Evolutionary conservation across 257 asterid genomes (phyloP), one percentile per base, ranked within the genome.

Genomic region (Plectranthus barbatus): DNA sequence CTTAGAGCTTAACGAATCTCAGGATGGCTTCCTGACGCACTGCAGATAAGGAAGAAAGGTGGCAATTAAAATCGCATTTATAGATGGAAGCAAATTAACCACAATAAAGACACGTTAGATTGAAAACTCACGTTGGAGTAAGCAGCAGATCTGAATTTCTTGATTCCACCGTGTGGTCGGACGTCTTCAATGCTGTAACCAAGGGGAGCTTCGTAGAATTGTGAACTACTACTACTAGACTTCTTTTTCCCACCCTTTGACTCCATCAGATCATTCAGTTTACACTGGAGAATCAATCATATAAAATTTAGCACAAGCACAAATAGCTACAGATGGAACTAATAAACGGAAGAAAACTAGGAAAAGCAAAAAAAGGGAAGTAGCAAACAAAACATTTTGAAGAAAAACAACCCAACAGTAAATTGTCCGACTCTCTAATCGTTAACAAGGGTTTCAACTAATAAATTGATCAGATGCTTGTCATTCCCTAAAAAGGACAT

Each of bases 131-230:
- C 96, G 95, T 86, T 86, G 68, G 87, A 89, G 95, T 89, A 89
- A n/a, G 94, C 97, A 84, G 97, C 97, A 64, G 97, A 89, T 86
- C 87, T 81, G 91, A 89, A 89, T 76, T 84, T 89, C 94, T 84
- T 78, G 84, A 84, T 81, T 73, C 95, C 97, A 45, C 97, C 97
- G 79, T 77, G 69, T 19, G 97, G 97, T 75, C 97, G 91, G 56
- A 89, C 63, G 95, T 89, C 97, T 70, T 89, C 97, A 83, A 89
- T 86, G 86, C 85, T 79, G 85, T 86, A 89, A 61, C 87, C 95
- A 4, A 89, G 88, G 80, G 95, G 94, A 51, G 95, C 95, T 86
- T 89, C 97, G 86, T 84, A 89, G 23, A 66, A 67, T 54, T 74
- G 63, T 63, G 89, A 86, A 62, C 72, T 84, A 82, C 82, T 84